Evolutionary conservation across 2,329 filamentous ascomycete species (phyloP), one percentile per base, ranked within the genome.

Genomic region (Byssochlamys sp.): DNA sequence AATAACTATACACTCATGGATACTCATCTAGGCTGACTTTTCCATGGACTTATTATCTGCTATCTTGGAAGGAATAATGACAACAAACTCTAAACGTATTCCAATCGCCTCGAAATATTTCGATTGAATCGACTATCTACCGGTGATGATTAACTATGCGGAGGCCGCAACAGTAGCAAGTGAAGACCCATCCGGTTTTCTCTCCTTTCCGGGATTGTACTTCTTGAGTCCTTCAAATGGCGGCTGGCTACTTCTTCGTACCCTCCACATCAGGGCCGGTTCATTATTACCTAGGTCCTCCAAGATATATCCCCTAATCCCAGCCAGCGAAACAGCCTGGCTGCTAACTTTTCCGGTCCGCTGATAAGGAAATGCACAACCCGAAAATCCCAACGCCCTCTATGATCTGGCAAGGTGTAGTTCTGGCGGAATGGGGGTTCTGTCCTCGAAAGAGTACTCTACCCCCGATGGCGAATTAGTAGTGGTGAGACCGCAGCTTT

Each of bases 301-400:
- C 39, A n/a, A n/a, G 39, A 45, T 45, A 24, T 45, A 45, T 45
- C 39, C 7, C 39, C 39, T 19, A 3, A 45, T 45, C 39, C 39
- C 14, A 45, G 39, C 39, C 39, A 45, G 12, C 39, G n/a, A 39
- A 39, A 19, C 7, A 53, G 57, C 54, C 51, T 28, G 49, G 29
- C 29, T 58, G 28, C 28, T 51, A 55, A 56, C 56, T 59, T 57
- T 61, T 58, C 49, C 26, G 28, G 12, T 53, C 58, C 55, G 26
- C 24, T 61, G 24, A 45, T 45, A 45, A 45, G 39, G 35, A 45
- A 45, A 45, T 45, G 39, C 39, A 45, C 19, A 9, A 45, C 39
- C 39, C 39, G n/a, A 45, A 10, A 45, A 19, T 45, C 39, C 39
- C 39, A 45, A 45, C 39, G 39, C 39, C 39, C n/a, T 45, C 39